Base-by-base conservation (phyloP, 495 filamentous ascomycete genomes). In the Cercophora samala region DNA sequence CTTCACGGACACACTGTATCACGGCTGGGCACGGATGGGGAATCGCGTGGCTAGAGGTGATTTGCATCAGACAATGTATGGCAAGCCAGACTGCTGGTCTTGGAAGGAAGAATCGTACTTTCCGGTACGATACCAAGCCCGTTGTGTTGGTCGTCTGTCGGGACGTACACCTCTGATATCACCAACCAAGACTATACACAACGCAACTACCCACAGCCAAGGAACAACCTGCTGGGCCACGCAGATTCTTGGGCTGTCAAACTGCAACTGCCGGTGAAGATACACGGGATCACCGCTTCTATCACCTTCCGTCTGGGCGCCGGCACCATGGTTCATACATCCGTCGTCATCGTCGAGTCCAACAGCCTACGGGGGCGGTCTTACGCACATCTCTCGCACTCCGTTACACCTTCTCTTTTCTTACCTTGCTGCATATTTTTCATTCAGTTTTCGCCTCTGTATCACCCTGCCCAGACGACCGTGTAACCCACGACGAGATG, bases 11-110 rank as follows among this genome's bases (percentile, higher is more conserved):
- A 23, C 18, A 46, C 22, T 56, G 53, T 56, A 56, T 56, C 53
- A 23, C 53, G n/a, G n/a, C 53, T 56, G 53, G 53, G 53, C 53
- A 56, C 53, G 53, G 53, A 56, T 56, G 53, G 53, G 53, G 8
- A 56, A 18, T 18, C n/a, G 13, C n/a, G n/a, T 56, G n/a, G 53
- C n/a, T 56, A 18, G 53, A 23, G 22, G 2, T 46, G 37, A 46
- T 46, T 46, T 46, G 26, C 26, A 4, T 29, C 26, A 29, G 8
- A 5, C 26, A 29, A 8, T 29, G 37, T 46, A 46, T 46, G 15
- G 9, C 37, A 46, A 46, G 37, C 37, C 13, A 46, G 15, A 46
- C 37, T 46, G 13, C 37, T 17, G 13, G 37, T 46, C 37, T 46
- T 46, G 0, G 37, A 1, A 46, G 37, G 9, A 46, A 9, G 8